Base-by-base conservation (phyloP, 495 filamentous ascomycete species). In the Penicillium pulvis region DNA sequence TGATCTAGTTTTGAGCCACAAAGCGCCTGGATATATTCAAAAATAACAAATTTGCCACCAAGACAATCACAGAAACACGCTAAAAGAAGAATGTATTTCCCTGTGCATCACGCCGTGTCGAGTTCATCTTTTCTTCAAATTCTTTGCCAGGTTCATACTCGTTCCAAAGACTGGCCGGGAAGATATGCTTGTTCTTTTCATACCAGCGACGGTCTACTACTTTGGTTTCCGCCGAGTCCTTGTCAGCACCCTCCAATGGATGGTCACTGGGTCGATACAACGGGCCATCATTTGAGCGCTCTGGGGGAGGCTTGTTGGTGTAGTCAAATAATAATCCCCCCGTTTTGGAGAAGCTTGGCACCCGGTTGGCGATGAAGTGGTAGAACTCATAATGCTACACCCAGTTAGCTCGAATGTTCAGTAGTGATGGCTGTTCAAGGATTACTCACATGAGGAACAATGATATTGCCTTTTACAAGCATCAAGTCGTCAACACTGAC, bases 161-260 rank as follows among this genome's bases (percentile, higher is more conserved):
- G 57, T 92, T 91, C 94, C 94, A 98, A 16, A 94, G 81, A 69
- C 90, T 97, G 6, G 93, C 94, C 0, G 94, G 94, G 72, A 92
- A 98, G 48, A 98, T 97, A 63, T 98, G 94, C 71, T 98, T 98
- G 71, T 98, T 96, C 62, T 87, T 81, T 76, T 97, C 91, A 68
- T 97, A 98, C 94, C 94, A 98, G 56, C 94, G 76, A 46, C 94
- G 81, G 75, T 98, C 94, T 2, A 98, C 94, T 8, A 98, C 94
- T 71, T 96, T 98, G 24, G 94, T 98, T 56, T 90, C 79, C 4
- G 84, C 83, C 0, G 91, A 85, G 59, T 98, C 93, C 54, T 95
- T 90, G 33, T 83, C 80, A 17, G 72, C 81, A 9, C 92, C 93
- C 77, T 96, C 92, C 4, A 95, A 79, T n/a, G 73, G 46, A 2